phyloP scores from a whole-genome alignment of 495 filamentous ascomycete species.

The Aspergillus coremiiformis region DNA sequence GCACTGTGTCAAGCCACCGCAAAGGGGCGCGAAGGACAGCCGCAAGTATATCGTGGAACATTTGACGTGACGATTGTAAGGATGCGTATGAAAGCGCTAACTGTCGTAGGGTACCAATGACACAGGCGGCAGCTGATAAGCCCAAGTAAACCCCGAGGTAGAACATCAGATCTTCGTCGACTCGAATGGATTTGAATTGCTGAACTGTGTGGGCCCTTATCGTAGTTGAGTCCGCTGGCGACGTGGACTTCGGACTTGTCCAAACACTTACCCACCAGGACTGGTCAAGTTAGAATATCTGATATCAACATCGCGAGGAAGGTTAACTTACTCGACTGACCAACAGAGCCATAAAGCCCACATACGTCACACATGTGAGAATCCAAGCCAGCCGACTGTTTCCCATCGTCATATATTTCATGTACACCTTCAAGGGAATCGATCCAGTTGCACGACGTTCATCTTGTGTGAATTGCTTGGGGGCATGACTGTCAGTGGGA shows the following conservation, averaged over 20 bases:
- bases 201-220: neutral
- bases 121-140: conserved; percentile 48
- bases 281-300: conserved; percentile 20
- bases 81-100: conserved; percentile 51
- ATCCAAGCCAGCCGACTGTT: conserved; percentile 57
- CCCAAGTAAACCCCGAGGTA: conserved; percentile 62
- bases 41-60: conserved; percentile 59
- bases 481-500: conserved; percentile 9
- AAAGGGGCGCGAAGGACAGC: conserved; percentile 60
- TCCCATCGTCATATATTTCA: conserved; percentile 54
- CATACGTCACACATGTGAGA: conserved; percentile 45
- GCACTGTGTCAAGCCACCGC: conserved; percentile 74
- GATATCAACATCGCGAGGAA: neutral
- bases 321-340: conserved; percentile 36
- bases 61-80: conserved; percentile 50
- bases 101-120: conserved; percentile 52
- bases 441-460: conserved; percentile 58
- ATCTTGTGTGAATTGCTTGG: conserved; percentile 62
- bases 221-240: neutral
- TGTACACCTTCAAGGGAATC: conserved; percentile 55
- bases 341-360: conserved; percentile 40
- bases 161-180: conserved; percentile 26
- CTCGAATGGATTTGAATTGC: neutral
- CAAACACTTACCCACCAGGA: conserved; percentile 64
- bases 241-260: conserved; percentile 35